Evolutionary conservation across 73 alveolate genomes (phyloP).

Genomic region (Paraurostyla sp.): DNA sequence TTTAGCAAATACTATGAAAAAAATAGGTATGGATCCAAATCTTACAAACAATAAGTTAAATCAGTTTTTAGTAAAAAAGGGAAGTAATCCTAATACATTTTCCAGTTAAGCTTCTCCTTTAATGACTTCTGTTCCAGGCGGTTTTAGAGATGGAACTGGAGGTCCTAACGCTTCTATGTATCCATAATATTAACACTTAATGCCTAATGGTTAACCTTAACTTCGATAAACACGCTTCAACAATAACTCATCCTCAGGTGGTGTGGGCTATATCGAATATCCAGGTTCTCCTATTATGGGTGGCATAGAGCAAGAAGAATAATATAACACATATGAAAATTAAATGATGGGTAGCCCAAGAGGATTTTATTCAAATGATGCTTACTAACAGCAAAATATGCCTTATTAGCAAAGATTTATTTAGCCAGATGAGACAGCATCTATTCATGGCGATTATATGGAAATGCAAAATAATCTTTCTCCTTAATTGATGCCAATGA

Average conservation of each 20-base stretch:
- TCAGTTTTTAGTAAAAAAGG: slow-evolving; percentile 21
- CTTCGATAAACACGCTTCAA: background rate
- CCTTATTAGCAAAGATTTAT: background rate
- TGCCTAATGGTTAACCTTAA: background rate
- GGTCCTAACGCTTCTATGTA: background rate
- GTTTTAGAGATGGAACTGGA: slow-evolving; percentile 48
- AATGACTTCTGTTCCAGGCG: background rate
- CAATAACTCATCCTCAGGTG: background rate
- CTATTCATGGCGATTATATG: slow-evolving; percentile 11
- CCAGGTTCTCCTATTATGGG: background rate
- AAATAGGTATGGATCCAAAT: slow-evolving; percentile 35
- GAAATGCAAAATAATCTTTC: slow-evolving; percentile 30
- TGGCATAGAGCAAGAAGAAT: background rate
- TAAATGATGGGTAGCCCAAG: slow-evolving; percentile 40
- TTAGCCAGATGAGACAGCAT: slow-evolving; percentile 30
- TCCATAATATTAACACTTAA: background rate
- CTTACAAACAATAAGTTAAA: background rate
- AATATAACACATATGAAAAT: background rate
- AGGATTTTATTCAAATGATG: background rate
- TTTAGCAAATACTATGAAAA: slow-evolving; percentile 41
- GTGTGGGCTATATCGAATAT: slow-evolving; percentile 31
- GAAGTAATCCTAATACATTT: background rate
- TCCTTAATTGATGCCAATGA: slow-evolving; percentile 33
- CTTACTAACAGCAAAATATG: background rate
- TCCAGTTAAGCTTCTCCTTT: background rate